Evolutionary conservation across 2,329 filamentous ascomycete species (phyloP), one percentile per base, ranked within the genome.

Genomic region (Fusarium sp.): DNA sequence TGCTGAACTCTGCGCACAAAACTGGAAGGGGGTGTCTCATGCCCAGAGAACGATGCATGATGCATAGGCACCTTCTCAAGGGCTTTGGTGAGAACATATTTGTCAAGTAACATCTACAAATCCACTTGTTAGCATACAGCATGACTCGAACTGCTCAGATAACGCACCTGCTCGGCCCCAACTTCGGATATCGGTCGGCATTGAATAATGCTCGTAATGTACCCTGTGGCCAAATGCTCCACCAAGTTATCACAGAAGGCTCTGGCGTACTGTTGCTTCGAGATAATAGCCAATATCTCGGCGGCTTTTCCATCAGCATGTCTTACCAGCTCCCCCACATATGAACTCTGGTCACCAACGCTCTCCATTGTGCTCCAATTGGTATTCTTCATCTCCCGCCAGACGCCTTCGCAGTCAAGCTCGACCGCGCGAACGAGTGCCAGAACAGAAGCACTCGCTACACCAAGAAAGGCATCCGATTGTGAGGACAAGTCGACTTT

Each of bases 231-330:
- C 71, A 98, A 84, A 70, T 93, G 88, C 80, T 99, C 96, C 42
- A 98, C 93, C n/a, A 98, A 84, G 73, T 98, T 95, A 81, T 99
- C 96, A 76, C 94, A 97, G 79, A 98, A 98, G 0, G 96, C 95
- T 66, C 96, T 88, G 15, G 95, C 94, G 80, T 98, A 99, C 79
- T 98, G 95, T 75, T 92, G 94, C 83, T 99, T 98, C 72, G 93
- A 91, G 16, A 98, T 85, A 51, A 94, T 83, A 10, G 87, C 89
- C 45, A 99, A 82, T 6, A 97, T 93, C 77, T 96, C 93, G 33
- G 88, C 87, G 19, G 93, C 89, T 72, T 90, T 91, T 8, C 86
- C 84, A 78, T 94, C 93, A 65, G 97, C 87, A 63, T 91, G 89
- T 57, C 87, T 88, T 51, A 97, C 83, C 6, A 99, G 86, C 80